Evolutionary conservation across 768 basidiomycete genomes (phyloP).

Genomic region (Tephrocybe sp.): DNA sequence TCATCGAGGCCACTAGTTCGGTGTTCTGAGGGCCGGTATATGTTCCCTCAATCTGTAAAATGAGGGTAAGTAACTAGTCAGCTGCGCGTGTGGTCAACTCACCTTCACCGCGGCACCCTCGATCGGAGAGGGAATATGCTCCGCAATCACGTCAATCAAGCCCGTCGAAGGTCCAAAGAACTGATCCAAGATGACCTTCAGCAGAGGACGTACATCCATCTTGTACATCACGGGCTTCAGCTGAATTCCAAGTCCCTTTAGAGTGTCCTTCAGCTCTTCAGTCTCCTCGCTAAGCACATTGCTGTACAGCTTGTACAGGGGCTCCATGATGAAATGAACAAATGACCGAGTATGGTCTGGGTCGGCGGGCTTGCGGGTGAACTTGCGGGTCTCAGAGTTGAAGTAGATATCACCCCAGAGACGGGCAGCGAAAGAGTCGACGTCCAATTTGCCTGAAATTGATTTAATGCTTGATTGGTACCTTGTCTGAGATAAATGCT

Average conservation of each 20-base stretch:
- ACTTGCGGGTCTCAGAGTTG: slow-evolving; percentile 80
- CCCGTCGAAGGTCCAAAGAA: slow-evolving; percentile 94
- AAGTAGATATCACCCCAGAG: slow-evolving; percentile 99
- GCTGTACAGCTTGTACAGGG: slow-evolving; percentile 96
- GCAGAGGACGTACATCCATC: slow-evolving; percentile 94
- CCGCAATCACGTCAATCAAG: slow-evolving; percentile 88
- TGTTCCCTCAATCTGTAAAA: slow-evolving; percentile 67
- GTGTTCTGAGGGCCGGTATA: slow-evolving; percentile 90
- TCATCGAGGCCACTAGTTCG: slow-evolving; percentile 77
- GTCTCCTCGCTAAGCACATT: slow-evolving; percentile 94
- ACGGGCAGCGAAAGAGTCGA: slow-evolving; percentile 82
- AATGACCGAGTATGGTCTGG: slow-evolving; percentile 83
- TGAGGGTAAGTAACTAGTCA: neutral
- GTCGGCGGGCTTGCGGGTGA: slow-evolving; percentile 82
- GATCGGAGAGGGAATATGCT: slow-evolving; percentile 85
- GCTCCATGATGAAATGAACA: slow-evolving; percentile 94
- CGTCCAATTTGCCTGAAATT: slow-evolving; percentile 68
- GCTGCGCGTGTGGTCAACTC: slow-evolving; percentile 1
- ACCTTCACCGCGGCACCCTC: slow-evolving; percentile 64
- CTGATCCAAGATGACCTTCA: slow-evolving; percentile 92
- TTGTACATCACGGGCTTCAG: slow-evolving; percentile 95
- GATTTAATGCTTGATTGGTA: neutral
- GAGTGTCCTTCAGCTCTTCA: slow-evolving; percentile 79
- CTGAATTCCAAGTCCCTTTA: slow-evolving; percentile 74
- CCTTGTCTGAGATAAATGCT: slow-evolving; percentile 10